Evolutionary conservation across 2,329 filamentous ascomycete species (phyloP), one percentile per base, ranked within the genome.

Genomic region (Colletotrichum godetiae): DNA sequence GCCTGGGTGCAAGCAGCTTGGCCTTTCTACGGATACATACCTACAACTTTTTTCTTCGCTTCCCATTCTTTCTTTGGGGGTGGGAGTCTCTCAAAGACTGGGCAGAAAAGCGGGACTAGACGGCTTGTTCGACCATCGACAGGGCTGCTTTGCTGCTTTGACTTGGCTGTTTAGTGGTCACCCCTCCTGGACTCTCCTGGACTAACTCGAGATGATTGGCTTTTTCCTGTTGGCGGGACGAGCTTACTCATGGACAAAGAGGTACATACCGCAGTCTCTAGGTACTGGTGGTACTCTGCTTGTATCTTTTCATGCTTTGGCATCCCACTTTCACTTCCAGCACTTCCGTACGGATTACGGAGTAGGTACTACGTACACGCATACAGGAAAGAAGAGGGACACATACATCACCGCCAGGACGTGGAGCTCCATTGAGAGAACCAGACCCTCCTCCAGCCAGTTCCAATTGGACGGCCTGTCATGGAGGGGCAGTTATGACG

Each of bases 401-500:
- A 49, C 61, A 64, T 70, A 70, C 67, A 68, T 73, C 66, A 73
- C 70, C 59, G 60, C 53, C 66, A 31, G 55, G 59, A 27, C 65
- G 29, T 52, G 6, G 55, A 52, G 71, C 67, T 55, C 71, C 71
- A 73, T 73, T 15, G 5, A 42, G 37, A 42, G 37, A 13, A 42
- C 60, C 35, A 65, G 55, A 61, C 60, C 55, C 67, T 53, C 49
- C 27, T 22, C 49, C 53, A n/a, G 35, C 46, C 55, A 19, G 42
- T 15, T 55, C 46, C 67, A 61, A 73, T 71, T 73, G 71, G 71
- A 3, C 27, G 35, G 49, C 31, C 56, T 66, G 29, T 65, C 60
- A 66, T 66, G 67, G 71, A 73, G 71, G 71, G 71, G 71, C 46
- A 71, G 31, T 57, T 73, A 73, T 73, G 71, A 73, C 71, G 71